Evolutionary conservation across 768 basidiomycete genomes (phyloP).

Genomic region (Coprinopsis sp.): DNA sequence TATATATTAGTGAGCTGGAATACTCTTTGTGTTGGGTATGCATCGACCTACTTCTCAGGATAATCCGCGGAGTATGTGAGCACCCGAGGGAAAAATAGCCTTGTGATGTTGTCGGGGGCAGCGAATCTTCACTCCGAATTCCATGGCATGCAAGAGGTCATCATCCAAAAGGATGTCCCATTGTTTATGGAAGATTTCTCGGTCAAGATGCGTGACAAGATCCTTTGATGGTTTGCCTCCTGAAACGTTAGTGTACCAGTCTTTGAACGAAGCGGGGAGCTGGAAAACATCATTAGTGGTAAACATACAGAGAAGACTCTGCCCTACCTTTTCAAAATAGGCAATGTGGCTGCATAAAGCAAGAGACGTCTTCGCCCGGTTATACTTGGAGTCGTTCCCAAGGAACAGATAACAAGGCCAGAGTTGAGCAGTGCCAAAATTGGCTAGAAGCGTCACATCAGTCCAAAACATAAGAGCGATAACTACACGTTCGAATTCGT

Average conservation of each 20-base stretch:
- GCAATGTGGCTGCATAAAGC: constrained; percentile 24
- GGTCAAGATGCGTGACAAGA: background rate
- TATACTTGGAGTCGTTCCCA: constrained; percentile 33
- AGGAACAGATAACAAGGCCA: constrained; percentile 35
- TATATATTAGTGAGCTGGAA: background rate
- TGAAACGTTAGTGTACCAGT: background rate
- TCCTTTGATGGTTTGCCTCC: background rate
- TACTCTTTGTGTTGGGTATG: background rate
- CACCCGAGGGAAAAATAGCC: constrained; percentile 1
- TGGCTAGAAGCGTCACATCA: constrained; percentile 26
- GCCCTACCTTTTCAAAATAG: constrained; percentile 29
- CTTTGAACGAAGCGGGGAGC: constrained; percentile 8
- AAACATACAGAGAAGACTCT: background rate
- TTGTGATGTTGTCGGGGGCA: constrained; percentile 1
- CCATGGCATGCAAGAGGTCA: background rate
- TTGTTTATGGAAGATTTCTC: constrained; percentile 5
- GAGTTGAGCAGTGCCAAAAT: constrained; percentile 23
- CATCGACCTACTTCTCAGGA: constrained; percentile 5
- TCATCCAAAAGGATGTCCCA: constrained; percentile 6
- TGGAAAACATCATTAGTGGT: constrained; percentile 6
- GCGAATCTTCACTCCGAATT: constrained; percentile 1
- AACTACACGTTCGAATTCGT: constrained; percentile 19
- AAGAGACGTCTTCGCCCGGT: constrained; percentile 14
- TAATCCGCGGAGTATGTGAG: constrained; percentile 11
- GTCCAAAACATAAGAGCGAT: constrained; percentile 26